Evolutionary conservation across 805 yeast genomes (phyloP).

Genomic region (Saccharomycopsis fermentans): DNA sequence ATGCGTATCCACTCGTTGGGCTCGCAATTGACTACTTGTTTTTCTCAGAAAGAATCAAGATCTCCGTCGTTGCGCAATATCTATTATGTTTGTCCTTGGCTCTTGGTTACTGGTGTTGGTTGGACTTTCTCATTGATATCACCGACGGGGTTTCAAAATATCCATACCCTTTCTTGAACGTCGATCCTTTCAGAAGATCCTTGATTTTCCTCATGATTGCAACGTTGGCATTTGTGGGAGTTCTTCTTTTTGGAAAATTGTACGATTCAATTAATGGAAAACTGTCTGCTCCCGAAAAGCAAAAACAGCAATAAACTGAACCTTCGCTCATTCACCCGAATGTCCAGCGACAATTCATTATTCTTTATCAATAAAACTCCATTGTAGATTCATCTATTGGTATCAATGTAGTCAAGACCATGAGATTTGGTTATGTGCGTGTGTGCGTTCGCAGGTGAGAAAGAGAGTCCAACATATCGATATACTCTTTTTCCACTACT

Average conservation of each 20-base stretch:
- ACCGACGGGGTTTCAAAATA: slow-evolving; percentile 11
- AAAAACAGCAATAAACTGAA: background rate
- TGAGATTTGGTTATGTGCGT: background rate
- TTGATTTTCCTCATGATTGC: slow-evolving; percentile 9
- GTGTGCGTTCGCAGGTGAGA: no score
- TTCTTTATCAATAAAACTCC: no score
- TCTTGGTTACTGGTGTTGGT: slow-evolving; percentile 16
- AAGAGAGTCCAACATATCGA: no score
- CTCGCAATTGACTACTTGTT: slow-evolving; percentile 10
- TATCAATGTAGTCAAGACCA: no score
- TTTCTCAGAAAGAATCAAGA: slow-evolving; percentile 6
- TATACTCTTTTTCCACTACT: background rate
- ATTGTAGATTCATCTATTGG: no score
- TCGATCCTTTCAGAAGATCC: slow-evolving; percentile 8
- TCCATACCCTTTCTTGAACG: slow-evolving; percentile 18
- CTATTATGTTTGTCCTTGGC: slow-evolving; percentile 4
- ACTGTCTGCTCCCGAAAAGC: background rate
- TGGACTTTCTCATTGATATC: slow-evolving; percentile 12
- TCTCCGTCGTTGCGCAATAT: slow-evolving; percentile 6
- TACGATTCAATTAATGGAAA: background rate
- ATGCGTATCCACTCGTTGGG: slow-evolving; percentile 11
- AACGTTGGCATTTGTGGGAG: slow-evolving; percentile 10
- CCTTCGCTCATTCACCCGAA: no score
- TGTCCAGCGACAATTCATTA: no score
- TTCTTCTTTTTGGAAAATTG: slow-evolving; percentile 3